Percentiles rank a stretch among this genome's conserved stretches.
Evolutionary conservation across 805 yeast species (phyloP).

Genomic region (Metschnikowia chrysomelidarum): DNA sequence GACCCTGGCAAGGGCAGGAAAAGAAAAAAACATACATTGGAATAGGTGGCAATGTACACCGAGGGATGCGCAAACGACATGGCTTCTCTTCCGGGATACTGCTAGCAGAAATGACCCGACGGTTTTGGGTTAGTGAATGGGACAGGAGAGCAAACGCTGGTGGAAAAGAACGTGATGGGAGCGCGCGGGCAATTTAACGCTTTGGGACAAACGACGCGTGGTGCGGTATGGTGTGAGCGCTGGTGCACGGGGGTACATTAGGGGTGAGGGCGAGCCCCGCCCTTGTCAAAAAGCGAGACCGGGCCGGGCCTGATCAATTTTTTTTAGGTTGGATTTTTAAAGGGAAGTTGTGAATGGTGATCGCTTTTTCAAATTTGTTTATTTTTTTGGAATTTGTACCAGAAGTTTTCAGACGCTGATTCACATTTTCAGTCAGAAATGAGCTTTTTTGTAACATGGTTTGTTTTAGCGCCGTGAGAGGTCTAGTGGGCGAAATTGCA

Average conservation of each 20-base stretch:
- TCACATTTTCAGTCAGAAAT: no score
- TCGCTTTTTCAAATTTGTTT: no score
- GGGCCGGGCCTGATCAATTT: no score
- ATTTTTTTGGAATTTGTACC: no score
- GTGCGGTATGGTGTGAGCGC: conserved; percentile 2
- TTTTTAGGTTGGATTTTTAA: no score
- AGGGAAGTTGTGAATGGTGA: no score
- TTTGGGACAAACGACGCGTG: conserved; percentile 18
- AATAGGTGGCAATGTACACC: conserved; percentile 46
- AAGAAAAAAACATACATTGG: conserved; percentile 35
- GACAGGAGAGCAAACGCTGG: conserved; percentile 9
- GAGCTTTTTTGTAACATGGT: no score
- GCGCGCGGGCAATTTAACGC: conserved; percentile 21
- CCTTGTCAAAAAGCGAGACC: background rate
- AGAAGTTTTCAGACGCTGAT: no score
- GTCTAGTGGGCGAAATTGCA: no score
- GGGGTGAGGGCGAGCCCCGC: background rate
- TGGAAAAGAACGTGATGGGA: conserved; percentile 16
- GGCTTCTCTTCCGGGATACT: background rate
- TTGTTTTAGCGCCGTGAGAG: no score
- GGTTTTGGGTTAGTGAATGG: conserved; percentile 5
- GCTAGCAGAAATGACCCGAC: background rate
- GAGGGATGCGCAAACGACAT: conserved; percentile 35
- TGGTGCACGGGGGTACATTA: background rate
- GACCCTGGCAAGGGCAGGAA: background rate